phyloP scores from a whole-genome alignment of 78 protist species.

The Trichosphaerium sp. region DNA sequence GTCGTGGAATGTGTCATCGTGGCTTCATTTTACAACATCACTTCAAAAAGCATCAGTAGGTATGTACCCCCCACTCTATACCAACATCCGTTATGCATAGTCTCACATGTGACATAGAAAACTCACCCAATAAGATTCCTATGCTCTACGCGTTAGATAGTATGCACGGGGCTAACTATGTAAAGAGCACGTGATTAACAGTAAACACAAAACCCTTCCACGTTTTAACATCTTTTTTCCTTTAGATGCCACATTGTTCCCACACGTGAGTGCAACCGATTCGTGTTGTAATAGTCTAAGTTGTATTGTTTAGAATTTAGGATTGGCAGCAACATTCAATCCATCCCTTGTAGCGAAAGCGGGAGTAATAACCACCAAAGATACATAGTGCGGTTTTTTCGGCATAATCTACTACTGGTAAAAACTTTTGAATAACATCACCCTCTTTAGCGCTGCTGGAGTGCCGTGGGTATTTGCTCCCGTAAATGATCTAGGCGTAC shows the following conservation, averaged over 20 bases:
- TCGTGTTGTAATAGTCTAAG: not conserved
- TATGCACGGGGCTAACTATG: slow-evolving; percentile 43
- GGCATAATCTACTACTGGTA: no score
- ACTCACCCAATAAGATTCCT: slow-evolving; percentile 36
- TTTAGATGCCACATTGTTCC: slow-evolving; percentile 34
- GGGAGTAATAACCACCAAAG: slow-evolving; percentile 15
- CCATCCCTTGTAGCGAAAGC: not conserved
- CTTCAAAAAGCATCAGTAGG: slow-evolving; percentile 15
- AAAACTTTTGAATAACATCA: no score
- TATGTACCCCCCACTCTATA: no score
- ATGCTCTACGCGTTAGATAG: slow-evolving; percentile 48
- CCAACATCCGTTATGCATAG: no score
- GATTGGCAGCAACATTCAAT: slow-evolving; percentile 33
- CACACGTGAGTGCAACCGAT: slow-evolving; percentile 8
- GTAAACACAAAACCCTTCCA: no score
- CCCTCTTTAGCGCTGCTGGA: no score
- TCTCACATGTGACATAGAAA: no score
- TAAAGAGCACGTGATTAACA: no score
- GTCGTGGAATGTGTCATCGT: slow-evolving; percentile 1
- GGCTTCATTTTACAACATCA: slow-evolving; percentile 6
- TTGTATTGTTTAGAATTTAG: slow-evolving; percentile 5
- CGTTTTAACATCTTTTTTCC: no score
- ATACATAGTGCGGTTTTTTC: no score
- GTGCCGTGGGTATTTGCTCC: slow-evolving; percentile 62
- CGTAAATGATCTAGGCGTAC: slow-evolving; percentile 31